Evolutionary conservation across 2,329 filamentous ascomycete genomes (phyloP), one percentile per base, ranked within the genome.

Genomic region (Sporothrix phasma): DNA sequence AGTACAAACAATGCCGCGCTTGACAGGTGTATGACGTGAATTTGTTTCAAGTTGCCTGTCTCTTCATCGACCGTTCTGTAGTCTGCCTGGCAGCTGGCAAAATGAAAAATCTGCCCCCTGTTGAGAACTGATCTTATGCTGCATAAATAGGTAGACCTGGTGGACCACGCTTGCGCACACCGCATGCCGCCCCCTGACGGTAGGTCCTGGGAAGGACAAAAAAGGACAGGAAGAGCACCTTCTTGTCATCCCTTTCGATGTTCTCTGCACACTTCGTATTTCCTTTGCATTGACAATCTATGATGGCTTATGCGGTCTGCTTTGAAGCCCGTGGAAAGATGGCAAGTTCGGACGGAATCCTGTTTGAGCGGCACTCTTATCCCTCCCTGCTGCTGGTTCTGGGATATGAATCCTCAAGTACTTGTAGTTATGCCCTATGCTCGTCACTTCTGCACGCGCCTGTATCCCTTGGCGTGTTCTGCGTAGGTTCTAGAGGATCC

Each of bases 131-230:
- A 39, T 41, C 41, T 17, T 56, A 26, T 37, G n/a, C 26, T 62
- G 60, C 46, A 53, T 54, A 53, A 53, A 53, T 59, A 53, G 45
- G 34, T 59, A 59, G 39, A 45, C 37, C 1, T 43, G 39, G 49
- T 56, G 61, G 61, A 34, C 61, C 61, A 37, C 49, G 29, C 61
- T 63, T 63, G 49, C 19, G 49, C 49, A 63, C 37, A 45, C 47
- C 46, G 17, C 34, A 62, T 63, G 49, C 37, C 47, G 37, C 34
- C 61, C 61, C 49, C 60, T 62, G 60, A 37, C 31, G 15, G 13
- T n/a, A 26, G 3, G 8, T 10, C 1, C 8, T 4, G 15, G n/a
- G 31, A 51, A 39, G 58, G 43, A 24, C 58, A 61, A 47, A 24
- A n/a, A 39, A 61, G 41, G 39, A 37, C 26, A 41, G 39, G 6